Percentiles rank a stretch among this genome's conserved stretches.
Conservation (phyloP, 2,329 filamentous ascomycete genomes). For the Penicillium nordicum region DNA sequence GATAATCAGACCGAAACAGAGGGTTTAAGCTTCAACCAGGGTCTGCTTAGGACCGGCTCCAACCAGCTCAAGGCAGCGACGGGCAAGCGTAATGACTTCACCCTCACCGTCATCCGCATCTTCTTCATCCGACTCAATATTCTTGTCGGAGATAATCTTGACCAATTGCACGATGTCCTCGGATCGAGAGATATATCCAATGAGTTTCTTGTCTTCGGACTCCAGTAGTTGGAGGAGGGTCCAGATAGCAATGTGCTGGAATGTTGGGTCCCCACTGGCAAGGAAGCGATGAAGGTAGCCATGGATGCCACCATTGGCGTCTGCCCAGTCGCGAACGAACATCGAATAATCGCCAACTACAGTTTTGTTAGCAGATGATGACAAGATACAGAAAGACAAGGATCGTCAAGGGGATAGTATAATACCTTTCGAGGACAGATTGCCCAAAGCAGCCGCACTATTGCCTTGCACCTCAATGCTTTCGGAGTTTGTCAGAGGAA, state of each 20-base stretch:
- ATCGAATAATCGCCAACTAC: conserved; percentile 93
- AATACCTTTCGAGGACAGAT: conserved; percentile 91
- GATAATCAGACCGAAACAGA: not conserved
- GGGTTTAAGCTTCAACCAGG: conserved; percentile 69
- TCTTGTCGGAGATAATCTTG: conserved; percentile 82
- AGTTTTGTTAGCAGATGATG: conserved; percentile 18
- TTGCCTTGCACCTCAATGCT: conserved; percentile 99
- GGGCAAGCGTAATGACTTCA: conserved; percentile 86
- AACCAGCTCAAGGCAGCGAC: conserved; percentile 82
- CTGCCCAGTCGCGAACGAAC: conserved; percentile 89
- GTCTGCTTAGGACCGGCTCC: conserved; percentile 72
- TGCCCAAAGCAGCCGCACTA: conserved; percentile 91
- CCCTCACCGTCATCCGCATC: conserved; percentile 86
- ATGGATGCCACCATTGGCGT: conserved; percentile 90
- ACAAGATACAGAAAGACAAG: not conserved
- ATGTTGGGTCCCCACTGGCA: conserved; percentile 89
- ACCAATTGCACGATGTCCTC: conserved; percentile 92
- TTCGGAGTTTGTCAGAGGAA: conserved; percentile 88
- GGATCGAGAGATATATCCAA: conserved; percentile 81
- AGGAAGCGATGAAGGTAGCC: conserved; percentile 92
- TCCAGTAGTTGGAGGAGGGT: conserved; percentile 92
- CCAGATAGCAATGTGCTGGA: conserved; percentile 99
- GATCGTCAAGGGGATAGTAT: not conserved
- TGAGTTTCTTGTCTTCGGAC: conserved; percentile 86
- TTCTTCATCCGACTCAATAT: conserved; percentile 81